Evolutionary conservation across 352 stramenopile genomes (phyloP).

Genomic region (Pythium coloratum): DNA sequence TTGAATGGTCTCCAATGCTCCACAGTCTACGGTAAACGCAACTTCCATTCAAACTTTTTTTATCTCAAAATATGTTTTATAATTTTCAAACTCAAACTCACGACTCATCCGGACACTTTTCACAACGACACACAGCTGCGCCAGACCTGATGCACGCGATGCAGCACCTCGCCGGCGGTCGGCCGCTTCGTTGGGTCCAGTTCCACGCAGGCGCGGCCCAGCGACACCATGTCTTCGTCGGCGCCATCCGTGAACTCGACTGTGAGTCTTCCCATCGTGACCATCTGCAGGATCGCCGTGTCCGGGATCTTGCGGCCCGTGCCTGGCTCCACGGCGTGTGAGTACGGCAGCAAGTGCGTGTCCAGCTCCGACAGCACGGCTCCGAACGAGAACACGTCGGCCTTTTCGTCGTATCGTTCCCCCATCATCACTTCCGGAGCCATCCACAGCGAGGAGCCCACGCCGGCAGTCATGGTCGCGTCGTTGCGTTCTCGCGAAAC

Average conservation of each 20-base stretch:
- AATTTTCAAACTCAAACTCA: too few relatives aligned
- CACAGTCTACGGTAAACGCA: too few relatives aligned
- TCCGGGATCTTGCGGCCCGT: slow-evolving; percentile 11
- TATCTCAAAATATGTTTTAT: too few relatives aligned
- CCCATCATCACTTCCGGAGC: slow-evolving; percentile 40
- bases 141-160: slow-evolving; percentile 18
- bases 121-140: slow-evolving; percentile 17
- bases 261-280: slow-evolving; percentile 32
- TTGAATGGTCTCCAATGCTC: too few relatives aligned
- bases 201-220: slow-evolving; percentile 14
- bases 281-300: slow-evolving; percentile 32
- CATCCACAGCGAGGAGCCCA: slow-evolving; percentile 28
- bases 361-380: slow-evolving; percentile 63
- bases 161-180: slow-evolving; percentile 11
- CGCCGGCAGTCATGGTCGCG: slow-evolving; percentile 19
- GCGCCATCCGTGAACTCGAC: slow-evolving; percentile 38
- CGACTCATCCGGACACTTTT: too few relatives aligned
- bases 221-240: slow-evolving; percentile 7
- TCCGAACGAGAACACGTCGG: slow-evolving; percentile 88
- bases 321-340: slow-evolving; percentile 20
- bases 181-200: slow-evolving; percentile 13
- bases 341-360: slow-evolving; percentile 33
- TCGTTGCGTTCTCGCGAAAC: slow-evolving; percentile 29
- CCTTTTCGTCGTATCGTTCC: slow-evolving; percentile 33
- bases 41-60: too few relatives aligned